Conservation (phyloP, 2,329 filamentous ascomycete species). For the Fonsecaea pedrosoi region DNA sequence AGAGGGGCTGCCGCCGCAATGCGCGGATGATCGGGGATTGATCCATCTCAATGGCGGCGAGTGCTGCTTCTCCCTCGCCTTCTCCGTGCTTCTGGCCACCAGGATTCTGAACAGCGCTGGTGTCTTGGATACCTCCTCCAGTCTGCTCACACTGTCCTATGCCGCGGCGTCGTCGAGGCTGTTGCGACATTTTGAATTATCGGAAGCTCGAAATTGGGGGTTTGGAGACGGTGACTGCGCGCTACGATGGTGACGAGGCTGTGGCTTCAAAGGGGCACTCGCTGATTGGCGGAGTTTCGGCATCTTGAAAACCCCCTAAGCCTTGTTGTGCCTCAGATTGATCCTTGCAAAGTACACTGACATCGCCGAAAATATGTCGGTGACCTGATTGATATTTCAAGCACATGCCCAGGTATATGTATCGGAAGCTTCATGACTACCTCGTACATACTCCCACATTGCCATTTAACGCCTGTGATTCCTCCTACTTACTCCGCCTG, state of each 20-base stretch:
- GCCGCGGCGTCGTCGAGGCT: neutral
- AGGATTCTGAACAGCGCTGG: neutral
- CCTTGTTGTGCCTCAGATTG: neutral
- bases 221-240: neutral
- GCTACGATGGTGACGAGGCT: neutral
- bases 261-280: neutral
- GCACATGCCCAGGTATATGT: neutral
- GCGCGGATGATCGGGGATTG: constrained; percentile 25
- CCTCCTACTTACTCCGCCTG: constrained; percentile 22
- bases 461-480: neutral
- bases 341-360: neutral
- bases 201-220: neutral
- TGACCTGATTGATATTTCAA: neutral
- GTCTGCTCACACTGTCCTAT: neutral
- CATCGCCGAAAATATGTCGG: neutral
- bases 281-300: neutral
- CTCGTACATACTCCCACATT: neutral
- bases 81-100: neutral
- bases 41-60: neutral
- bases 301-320: neutral
- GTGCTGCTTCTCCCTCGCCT: neutral
- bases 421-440: neutral
- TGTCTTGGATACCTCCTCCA: neutral
- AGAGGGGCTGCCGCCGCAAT: constrained; percentile 43
- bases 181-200: neutral